Evolutionary conservation across 2,329 filamentous ascomycete genomes (phyloP).

Genomic region (Monilinia laxa): DNA sequence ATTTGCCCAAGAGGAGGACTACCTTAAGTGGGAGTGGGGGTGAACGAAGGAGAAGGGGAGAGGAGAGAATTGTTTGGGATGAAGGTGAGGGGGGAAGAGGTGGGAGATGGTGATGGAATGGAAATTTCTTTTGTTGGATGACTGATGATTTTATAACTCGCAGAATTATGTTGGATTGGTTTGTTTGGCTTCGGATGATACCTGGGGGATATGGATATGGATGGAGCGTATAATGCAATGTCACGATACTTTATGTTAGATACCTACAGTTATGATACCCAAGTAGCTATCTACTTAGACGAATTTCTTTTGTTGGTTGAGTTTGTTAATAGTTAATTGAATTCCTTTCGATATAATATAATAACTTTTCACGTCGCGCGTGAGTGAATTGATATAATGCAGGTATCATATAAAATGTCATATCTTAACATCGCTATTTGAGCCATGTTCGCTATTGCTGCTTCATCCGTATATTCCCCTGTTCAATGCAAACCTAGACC

Average conservation of each 20-base stretch:
- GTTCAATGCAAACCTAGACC: too few relatives aligned
- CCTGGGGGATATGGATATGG: neutral
- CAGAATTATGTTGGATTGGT: neutral
- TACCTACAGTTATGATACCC: slow-evolving; percentile 1
- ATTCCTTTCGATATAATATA: neutral
- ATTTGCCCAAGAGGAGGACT: slow-evolving; percentile 17
- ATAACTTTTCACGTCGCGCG: neutral
- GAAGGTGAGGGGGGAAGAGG: slow-evolving; percentile 16
- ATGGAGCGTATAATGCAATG: neutral
- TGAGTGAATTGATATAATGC: neutral
- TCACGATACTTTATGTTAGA: neutral
- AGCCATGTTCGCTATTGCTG: too few relatives aligned
- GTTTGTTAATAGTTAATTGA: neutral
- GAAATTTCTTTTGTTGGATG: slow-evolving; percentile 8
- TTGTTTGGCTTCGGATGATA: neutral
- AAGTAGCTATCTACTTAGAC: neutral
- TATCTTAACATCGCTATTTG: too few relatives aligned
- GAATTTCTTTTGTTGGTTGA: slow-evolving; percentile 6
- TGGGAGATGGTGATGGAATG: slow-evolving; percentile 7
- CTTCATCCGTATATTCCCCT: too few relatives aligned
- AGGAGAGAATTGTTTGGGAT: slow-evolving; percentile 21
- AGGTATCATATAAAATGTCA: too few relatives aligned
- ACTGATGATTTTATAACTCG: neutral
- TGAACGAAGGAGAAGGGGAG: neutral
- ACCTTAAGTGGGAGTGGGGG: neutral